Percentiles rank a stretch among this genome's conserved stretches.
Conservation (phyloP, 148 eudicot species). For the Vaccinium macrocarpon region DNA sequence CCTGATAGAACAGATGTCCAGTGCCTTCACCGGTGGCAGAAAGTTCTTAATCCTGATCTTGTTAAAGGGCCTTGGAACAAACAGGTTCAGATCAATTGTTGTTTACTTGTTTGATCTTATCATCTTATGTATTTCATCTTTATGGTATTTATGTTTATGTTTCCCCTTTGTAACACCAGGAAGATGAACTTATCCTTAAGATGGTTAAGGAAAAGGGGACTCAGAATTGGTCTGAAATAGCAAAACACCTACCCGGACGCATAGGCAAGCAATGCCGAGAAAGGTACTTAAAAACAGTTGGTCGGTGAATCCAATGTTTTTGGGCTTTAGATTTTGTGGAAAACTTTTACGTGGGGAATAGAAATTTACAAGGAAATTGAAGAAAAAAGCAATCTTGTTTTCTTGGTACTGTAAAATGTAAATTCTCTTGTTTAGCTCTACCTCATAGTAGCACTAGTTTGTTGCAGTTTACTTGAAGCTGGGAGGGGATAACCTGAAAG, state of each 20-base stretch:
- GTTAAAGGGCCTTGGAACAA: slow-evolving; percentile 85
- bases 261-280: slow-evolving; percentile 88
- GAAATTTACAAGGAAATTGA: not conserved
- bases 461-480: not conserved
- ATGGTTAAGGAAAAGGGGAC: slow-evolving; percentile 58
- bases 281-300: slow-evolving; percentile 36
- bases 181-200: slow-evolving; percentile 68
- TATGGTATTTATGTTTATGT: not conserved
- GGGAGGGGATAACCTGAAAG: not conserved
- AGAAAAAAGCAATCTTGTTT: not conserved
- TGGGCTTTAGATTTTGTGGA: not conserved
- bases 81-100: slow-evolving; percentile 42
- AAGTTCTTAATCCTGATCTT: slow-evolving; percentile 76
- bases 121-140: not conserved
- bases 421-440: slow-evolving; percentile 6
- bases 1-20: slow-evolving; percentile 76
- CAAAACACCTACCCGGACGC: slow-evolving; percentile 69
- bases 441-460: not conserved
- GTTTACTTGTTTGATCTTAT: not conserved
- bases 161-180: slow-evolving; percentile 35
- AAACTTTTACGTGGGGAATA: not conserved
- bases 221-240: slow-evolving; percentile 70
- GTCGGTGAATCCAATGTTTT: no score
- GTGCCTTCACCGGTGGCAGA: slow-evolving; percentile 91
- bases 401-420: not conserved